Conservation (phyloP, 129 eudicot genomes). For the Flaveria linearis region DNA sequence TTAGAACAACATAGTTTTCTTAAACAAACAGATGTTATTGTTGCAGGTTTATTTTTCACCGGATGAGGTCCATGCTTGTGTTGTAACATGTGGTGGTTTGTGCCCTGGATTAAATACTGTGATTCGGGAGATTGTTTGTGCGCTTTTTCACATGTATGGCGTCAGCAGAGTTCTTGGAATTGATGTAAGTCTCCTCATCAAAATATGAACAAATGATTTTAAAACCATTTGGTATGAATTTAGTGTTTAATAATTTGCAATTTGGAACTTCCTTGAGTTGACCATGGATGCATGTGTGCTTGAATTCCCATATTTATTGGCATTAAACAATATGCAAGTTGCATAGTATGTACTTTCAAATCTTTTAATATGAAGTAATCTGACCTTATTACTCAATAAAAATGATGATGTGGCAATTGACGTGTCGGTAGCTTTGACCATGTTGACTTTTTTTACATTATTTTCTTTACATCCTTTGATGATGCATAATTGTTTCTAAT, state of each 20-base stretch:
- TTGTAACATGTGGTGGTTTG: slow-evolving; percentile 91
- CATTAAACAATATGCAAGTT: neutral
- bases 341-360: neutral
- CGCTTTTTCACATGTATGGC: slow-evolving; percentile 83
- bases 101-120: slow-evolving; percentile 95
- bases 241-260: neutral
- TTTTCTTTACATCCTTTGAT: neutral
- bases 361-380: neutral
- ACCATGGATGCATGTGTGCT: neutral
- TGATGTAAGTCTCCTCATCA: slow-evolving; percentile 54
- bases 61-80: slow-evolving; percentile 82
- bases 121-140: slow-evolving; percentile 84
- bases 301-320: neutral
- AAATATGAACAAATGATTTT: slow-evolving; percentile 4
- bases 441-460: neutral
- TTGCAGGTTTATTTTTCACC: slow-evolving; percentile 73
- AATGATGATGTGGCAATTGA: neutral
- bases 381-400: neutral
- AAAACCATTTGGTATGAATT: slow-evolving; percentile 1
- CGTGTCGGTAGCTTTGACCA: neutral
- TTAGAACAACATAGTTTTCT: slow-evolving; percentile 5
- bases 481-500: slow-evolving; percentile 19
- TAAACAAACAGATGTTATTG: slow-evolving; percentile 27
- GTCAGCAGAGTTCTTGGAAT: slow-evolving; percentile 77
- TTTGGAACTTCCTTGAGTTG: neutral